phyloP scores from a whole-genome alignment of 805 yeast genomes.

The Starmerella vitae region DNA sequence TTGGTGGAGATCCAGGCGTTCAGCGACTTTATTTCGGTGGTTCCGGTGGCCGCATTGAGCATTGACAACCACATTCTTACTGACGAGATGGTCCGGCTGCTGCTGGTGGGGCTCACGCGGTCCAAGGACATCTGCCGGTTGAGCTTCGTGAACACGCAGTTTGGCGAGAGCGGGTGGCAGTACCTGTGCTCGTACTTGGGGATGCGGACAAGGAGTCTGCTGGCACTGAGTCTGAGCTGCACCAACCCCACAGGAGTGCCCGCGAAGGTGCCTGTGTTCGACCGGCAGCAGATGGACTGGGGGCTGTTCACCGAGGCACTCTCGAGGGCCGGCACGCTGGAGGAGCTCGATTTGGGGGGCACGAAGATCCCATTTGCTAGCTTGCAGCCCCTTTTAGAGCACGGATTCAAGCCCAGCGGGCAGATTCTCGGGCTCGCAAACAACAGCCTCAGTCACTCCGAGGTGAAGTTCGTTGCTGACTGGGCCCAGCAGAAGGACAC shows the following conservation, averaged over 20 bases:
- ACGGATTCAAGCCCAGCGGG: conserved; percentile 45
- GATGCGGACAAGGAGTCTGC: conserved; percentile 33
- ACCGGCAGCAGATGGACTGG: conserved; percentile 79
- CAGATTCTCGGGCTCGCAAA: conserved; percentile 63
- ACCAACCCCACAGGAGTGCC: conserved; percentile 18
- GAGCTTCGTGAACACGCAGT: conserved; percentile 63
- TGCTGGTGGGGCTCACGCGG: conserved; percentile 56
- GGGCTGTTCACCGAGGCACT: conserved; percentile 55
- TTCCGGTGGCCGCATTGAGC: conserved; percentile 61
- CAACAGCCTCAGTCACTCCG: conserved; percentile 49
- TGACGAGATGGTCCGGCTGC: conserved; percentile 58
- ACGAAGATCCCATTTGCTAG: conserved; percentile 42
- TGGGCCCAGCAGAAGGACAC: conserved; percentile 40
- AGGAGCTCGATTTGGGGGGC: conserved; percentile 68
- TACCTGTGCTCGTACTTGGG: conserved; percentile 61
- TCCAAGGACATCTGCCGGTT: conserved; percentile 57
- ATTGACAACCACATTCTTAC: conserved; percentile 70
- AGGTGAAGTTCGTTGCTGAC: conserved; percentile 40
- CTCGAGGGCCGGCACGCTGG: conserved; percentile 57
- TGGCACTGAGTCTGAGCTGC: conserved; percentile 23
- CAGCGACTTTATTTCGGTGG: conserved; percentile 75
- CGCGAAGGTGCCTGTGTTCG: conserved; percentile 17
- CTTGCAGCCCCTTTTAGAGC: conserved; percentile 40
- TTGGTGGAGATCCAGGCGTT: conserved; percentile 77
- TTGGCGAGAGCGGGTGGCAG: conserved; percentile 65